These are phyloP conservation scores for Coniochaeta prunicola DNA, from an alignment of 2,329 filamentous ascomycete species.

Conservation along the genomic window DNA sequence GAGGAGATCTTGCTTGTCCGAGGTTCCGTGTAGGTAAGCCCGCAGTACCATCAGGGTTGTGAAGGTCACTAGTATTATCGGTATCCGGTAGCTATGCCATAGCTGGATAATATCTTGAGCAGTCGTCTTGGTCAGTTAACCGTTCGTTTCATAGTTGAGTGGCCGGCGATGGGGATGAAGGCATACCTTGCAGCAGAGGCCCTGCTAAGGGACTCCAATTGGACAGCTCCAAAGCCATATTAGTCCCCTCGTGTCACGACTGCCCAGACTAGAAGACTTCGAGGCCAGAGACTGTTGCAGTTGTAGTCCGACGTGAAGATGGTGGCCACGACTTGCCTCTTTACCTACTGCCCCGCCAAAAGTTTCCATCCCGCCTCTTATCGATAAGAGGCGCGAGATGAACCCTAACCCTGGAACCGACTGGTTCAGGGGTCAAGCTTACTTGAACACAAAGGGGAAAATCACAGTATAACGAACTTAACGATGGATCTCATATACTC, in stretches of 20 bases:
- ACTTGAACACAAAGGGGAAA: background rate
- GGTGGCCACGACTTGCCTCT: background rate
- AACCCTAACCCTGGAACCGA: background rate
- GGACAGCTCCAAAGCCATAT: background rate
- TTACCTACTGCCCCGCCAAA: background rate
- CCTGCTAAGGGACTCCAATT: background rate
- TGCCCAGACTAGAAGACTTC: background rate
- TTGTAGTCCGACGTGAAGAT: background rate
- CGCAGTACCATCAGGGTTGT: constrained; percentile 29
- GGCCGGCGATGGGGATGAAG: background rate
- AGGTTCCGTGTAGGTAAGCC: constrained; percentile 32
- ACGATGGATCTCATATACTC: too few relatives aligned
- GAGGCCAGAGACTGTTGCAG: background rate
- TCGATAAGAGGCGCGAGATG: background rate
- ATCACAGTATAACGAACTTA: too few relatives aligned
- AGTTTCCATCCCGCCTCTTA: background rate
- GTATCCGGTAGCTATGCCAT: constrained; percentile 40
- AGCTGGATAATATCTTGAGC: constrained; percentile 14
- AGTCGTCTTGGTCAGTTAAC: background rate
- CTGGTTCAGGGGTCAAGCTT: background rate
- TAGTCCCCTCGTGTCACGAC: background rate
- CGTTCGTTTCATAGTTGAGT: background rate
- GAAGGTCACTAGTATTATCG: constrained; percentile 32
- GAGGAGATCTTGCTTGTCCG: constrained; percentile 25
- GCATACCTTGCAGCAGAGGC: background rate